A percentile compares a stretch with the other conserved stretches of the same genome.
These are phyloP conservation scores for Suillus placidus DNA, from an alignment of 768 basidiomycete genomes.

Conservation along the genomic window DNA sequence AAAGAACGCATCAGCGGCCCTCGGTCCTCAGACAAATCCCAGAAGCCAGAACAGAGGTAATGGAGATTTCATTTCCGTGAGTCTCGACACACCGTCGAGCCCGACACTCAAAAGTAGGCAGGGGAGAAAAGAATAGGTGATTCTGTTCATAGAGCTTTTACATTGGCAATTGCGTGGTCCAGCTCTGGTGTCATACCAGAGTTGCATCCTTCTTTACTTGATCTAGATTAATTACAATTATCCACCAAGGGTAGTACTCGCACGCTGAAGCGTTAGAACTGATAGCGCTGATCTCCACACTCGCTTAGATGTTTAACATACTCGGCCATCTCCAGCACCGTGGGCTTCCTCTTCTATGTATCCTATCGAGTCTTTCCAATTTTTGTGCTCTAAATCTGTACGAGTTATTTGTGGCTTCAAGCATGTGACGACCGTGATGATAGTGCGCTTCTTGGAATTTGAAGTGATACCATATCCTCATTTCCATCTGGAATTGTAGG, in stretches of 20 bases:
- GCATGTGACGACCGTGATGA: background rate
- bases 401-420: background rate
- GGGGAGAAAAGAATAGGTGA: background rate
- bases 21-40: background rate
- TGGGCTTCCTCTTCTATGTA: background rate
- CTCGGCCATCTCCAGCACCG: constrained; percentile 6
- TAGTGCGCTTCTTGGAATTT: background rate
- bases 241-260: background rate
- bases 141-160: background rate
- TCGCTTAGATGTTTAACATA: background rate
- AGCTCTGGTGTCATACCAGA: background rate
- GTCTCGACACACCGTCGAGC: background rate
- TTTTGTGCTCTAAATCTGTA: constrained; percentile 2
- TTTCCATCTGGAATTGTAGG: background rate
- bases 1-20: background rate
- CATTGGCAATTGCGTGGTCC: background rate
- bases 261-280: background rate
- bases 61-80: background rate
- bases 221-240: background rate
- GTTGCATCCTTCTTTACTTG: background rate
- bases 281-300: background rate
- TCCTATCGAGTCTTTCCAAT: constrained; percentile 1
- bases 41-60: background rate
- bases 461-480: background rate
- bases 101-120: background rate